Evolutionary conservation across 495 filamentous ascomycete genomes (phyloP), one percentile per base, ranked within the genome.

Genomic region (Pyrenula aspistea): DNA sequence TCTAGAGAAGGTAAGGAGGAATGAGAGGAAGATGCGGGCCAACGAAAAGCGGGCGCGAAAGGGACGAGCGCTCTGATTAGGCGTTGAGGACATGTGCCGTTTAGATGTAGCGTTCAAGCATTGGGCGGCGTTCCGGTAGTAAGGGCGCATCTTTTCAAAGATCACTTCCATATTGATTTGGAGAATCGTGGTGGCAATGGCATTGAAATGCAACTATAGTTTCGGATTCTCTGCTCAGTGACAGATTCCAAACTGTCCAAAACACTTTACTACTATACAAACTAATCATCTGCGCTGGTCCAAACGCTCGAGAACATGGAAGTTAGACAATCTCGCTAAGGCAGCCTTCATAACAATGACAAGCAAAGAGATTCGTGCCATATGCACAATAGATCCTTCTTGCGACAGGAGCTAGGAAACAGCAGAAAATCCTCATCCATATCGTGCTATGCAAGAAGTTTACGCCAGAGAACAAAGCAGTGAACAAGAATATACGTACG

Each of bases 11-110:
- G 72, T 88, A 49, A 83, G 77, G 73, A 68, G 87, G 58, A 85
- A 87, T 63, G 85, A 91, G 72, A 73, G 83, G 56, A 80, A 82
- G 68, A 74, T 78, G 80, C 78, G 84, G 67, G 79, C 78, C 59
- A 91, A 89, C 68, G 74, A 84, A 64, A 78, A 76, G 65, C 76
- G 70, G 60, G 66, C 66, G 58, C 71, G 71, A 68, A 80, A 73
- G 64, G 67, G 62, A 49, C 70, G 66, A 58, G 68, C 31, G 15
- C 4, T 42, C 4, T 42, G 15, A 42, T 15, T n/a, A n/a, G n/a
- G n/a, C n/a, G n/a, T n/a, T n/a, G n/a, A n/a, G n/a, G n/a, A n/a
- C n/a, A n/a, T n/a, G n/a, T n/a, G n/a, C n/a, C n/a, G n/a, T n/a
- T n/a, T n/a, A n/a, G n/a, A n/a, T n/a, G n/a, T n/a, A n/a, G n/a